Percentiles rank a stretch among this genome's conserved stretches.
Evolutionary conservation across 2,329 filamentous ascomycete genomes (phyloP).

Genomic region (Hirsutella rhossiliensis): DNA sequence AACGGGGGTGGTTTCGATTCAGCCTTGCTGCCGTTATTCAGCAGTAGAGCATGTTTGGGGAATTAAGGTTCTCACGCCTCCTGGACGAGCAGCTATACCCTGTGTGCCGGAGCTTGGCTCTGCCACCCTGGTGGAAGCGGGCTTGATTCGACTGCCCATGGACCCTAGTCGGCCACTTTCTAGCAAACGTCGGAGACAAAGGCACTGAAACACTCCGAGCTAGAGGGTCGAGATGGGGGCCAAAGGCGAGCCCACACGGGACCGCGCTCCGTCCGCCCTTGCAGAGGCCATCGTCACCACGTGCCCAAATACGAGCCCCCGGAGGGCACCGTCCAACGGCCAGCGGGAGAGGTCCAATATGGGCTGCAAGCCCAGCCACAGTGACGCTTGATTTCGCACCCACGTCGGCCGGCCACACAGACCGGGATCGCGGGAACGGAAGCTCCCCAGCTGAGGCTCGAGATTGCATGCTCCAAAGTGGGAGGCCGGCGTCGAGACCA

Average conservation of each 20-base stretch:
- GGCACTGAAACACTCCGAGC: background rate
- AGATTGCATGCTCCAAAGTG: background rate
- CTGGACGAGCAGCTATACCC: background rate
- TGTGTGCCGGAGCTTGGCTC: background rate
- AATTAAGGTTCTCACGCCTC: constrained; percentile 17
- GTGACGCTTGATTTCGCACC: background rate
- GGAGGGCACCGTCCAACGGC: too few relatives aligned
- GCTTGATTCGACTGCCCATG: background rate
- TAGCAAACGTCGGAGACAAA: background rate
- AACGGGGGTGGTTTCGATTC: background rate
- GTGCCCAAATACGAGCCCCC: background rate
- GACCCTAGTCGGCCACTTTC: background rate
- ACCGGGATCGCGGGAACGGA: too few relatives aligned
- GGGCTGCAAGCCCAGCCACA: background rate
- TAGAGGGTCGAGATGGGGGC: background rate
- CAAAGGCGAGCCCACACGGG: background rate
- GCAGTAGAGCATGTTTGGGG: background rate
- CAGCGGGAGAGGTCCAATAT: too few relatives aligned
- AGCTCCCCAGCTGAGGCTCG: too few relatives aligned
- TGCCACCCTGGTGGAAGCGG: background rate
- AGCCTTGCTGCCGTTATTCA: constrained; percentile 1
- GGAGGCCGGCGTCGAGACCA: background rate
- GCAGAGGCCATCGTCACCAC: background rate
- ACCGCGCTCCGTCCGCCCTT: too few relatives aligned
- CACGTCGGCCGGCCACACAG: too few relatives aligned